phyloP scores from a whole-genome alignment of 2,329 filamentous ascomycete genomes.

The Teratosphaeria destructans region DNA sequence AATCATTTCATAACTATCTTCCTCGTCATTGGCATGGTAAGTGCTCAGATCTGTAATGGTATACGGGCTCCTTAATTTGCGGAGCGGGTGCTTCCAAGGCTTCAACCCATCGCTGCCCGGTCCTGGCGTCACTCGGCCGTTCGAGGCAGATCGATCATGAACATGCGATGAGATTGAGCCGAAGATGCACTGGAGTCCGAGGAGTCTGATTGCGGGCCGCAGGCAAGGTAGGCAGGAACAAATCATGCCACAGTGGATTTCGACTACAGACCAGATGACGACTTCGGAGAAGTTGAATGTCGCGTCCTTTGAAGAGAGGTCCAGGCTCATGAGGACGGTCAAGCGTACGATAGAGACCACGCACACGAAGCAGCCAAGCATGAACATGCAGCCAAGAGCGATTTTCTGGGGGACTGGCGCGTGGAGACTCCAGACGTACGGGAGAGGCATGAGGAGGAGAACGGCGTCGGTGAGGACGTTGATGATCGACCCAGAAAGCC shows the following conservation, averaged over 20 bases:
- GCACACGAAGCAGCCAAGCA: slow-evolving; percentile 9
- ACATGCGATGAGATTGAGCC: not conserved
- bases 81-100: not conserved
- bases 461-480: slow-evolving; percentile 6
- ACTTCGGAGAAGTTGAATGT: slow-evolving; percentile 8
- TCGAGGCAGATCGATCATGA: not conserved
- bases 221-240: slow-evolving; percentile 6
- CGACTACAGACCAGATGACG: slow-evolving; percentile 4
- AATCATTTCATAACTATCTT: slow-evolving; percentile 10
- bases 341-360: slow-evolving; percentile 8
- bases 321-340: slow-evolving; percentile 6
- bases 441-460: slow-evolving; percentile 7
- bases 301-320: slow-evolving; percentile 2
- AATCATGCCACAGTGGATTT: slow-evolving; percentile 4
- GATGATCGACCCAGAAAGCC: slow-evolving; percentile 2
- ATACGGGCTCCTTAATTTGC: not conserved
- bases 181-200: slow-evolving; percentile 3
- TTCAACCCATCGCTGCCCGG: not conserved
- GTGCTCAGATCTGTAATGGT: not conserved
- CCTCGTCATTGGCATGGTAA: slow-evolving; percentile 4
- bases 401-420: slow-evolving; percentile 5
- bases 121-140: not conserved
- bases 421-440: slow-evolving; percentile 8
- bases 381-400: slow-evolving; percentile 7
- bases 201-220: slow-evolving; percentile 5